phyloP scores from a whole-genome alignment of 306 rosid species.

The Aeschynomene evenia region DNA sequence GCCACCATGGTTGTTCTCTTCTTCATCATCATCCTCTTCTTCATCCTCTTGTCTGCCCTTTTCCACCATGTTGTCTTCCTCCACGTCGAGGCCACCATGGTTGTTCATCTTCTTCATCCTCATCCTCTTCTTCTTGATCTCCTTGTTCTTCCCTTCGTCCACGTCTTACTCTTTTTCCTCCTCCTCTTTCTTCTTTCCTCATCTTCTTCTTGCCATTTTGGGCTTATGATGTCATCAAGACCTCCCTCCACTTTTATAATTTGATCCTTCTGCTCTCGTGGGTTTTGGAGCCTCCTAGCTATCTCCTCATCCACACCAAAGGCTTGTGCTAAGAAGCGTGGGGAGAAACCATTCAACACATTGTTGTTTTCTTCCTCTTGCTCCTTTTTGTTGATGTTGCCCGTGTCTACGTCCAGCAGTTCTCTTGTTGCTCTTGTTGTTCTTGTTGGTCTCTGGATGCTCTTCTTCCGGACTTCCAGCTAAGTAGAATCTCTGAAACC shows the following conservation, averaged over 20 bases:
- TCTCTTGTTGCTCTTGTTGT: background rate
- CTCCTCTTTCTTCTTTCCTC: background rate
- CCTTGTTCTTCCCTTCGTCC: background rate
- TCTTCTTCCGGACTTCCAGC: conserved; percentile 59
- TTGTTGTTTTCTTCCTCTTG: conserved; percentile 32
- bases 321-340: conserved; percentile 34
- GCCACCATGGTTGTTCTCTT: too few relatives aligned
- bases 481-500: conserved; percentile 53
- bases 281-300: conserved; percentile 35
- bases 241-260: conserved; percentile 42
- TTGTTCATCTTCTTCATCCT: too few relatives aligned
- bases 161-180: too few relatives aligned
- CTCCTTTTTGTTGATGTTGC: background rate
- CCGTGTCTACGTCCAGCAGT: conserved; percentile 13
- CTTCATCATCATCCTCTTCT: background rate
- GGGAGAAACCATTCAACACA: conserved; percentile 43
- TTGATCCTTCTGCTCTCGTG: conserved; percentile 19
- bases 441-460: conserved; percentile 5
- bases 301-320: conserved; percentile 35
- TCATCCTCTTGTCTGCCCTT: too few relatives aligned
- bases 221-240: conserved; percentile 38
- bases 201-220: background rate
- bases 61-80: too few relatives aligned
- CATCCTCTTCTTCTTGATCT: too few relatives aligned
- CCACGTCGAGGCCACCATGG: too few relatives aligned